Percentiles rank a stretch among this genome's conserved stretches.
Evolutionary conservation across 2,329 filamentous ascomycete genomes (phyloP).

Genomic region (Ilyonectria mors-panacis): DNA sequence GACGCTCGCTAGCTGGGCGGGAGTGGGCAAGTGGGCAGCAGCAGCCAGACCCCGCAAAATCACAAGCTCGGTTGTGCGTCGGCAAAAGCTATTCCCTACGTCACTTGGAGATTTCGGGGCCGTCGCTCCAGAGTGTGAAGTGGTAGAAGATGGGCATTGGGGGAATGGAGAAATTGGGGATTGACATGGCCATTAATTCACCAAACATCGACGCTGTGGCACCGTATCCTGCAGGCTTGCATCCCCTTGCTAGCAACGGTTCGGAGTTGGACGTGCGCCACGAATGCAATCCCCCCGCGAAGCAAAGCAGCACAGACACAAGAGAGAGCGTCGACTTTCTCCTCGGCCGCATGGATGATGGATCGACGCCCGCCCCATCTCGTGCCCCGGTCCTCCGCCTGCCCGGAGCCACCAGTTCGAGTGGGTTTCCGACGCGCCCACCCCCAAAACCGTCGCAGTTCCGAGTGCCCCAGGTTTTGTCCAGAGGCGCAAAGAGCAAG

Average conservation of each 20-base stretch:
- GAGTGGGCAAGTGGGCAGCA: constrained; percentile 3
- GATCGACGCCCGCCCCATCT: constrained; percentile 20
- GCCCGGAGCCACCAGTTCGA: constrained; percentile 41
- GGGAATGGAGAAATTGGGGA: not conserved
- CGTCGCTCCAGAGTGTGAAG: not conserved
- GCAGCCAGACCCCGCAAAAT: constrained; percentile 64
- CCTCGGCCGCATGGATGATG: constrained; percentile 49
- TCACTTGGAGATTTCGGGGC: constrained; percentile 35
- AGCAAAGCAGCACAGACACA: too few relatives aligned
- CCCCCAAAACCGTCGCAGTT: constrained; percentile 22
- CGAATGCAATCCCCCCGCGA: not conserved
- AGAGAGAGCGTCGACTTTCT: constrained; percentile 9
- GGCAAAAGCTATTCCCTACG: constrained; percentile 56
- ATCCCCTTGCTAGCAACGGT: too few relatives aligned
- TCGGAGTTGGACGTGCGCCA: not conserved
- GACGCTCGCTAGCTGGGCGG: constrained; percentile 25
- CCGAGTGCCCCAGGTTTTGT: constrained; percentile 12
- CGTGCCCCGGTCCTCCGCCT: constrained; percentile 45
- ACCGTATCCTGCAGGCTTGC: not conserved
- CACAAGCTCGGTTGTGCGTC: constrained; percentile 70
- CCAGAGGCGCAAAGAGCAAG: too few relatives aligned
- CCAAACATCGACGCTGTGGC: not conserved
- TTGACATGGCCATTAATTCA: not conserved
- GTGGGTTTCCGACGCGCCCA: constrained; percentile 25
- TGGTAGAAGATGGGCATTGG: not conserved